Conservation (phyloP, 2,329 filamentous ascomycete species). For the Penicillium vulpinum region DNA sequence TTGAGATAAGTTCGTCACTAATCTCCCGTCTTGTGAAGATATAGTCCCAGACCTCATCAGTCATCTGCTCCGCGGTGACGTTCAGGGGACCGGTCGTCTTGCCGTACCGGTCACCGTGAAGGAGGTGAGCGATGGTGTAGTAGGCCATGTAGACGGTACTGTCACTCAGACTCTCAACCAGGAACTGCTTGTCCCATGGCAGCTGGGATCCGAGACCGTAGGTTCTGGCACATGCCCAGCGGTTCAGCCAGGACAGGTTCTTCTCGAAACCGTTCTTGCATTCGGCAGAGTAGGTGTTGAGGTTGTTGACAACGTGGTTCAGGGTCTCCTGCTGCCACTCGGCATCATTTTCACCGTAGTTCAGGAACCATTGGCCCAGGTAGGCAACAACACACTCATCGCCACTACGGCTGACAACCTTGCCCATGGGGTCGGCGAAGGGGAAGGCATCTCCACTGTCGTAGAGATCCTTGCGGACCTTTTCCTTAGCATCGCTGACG, state of each 20-base stretch:
- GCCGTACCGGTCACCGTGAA: constrained; percentile 87
- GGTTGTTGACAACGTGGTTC: constrained; percentile 67
- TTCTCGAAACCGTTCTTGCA: constrained; percentile 79
- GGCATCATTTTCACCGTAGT: constrained; percentile 81
- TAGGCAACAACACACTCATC: constrained; percentile 92
- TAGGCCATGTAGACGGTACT: constrained; percentile 79
- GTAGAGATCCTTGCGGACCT: constrained; percentile 76
- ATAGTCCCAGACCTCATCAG: constrained; percentile 94
- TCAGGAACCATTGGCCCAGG: constrained; percentile 96
- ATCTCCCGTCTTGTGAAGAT: constrained; percentile 77
- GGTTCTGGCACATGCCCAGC: constrained; percentile 91
- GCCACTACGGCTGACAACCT: constrained; percentile 83
- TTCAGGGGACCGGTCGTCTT: constrained; percentile 66
- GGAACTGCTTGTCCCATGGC: constrained; percentile 86
- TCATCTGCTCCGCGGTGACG: constrained; percentile 82
- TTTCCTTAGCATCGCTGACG: constrained; percentile 82
- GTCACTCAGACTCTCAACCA: constrained; percentile 90
- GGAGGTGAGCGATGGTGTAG: constrained; percentile 61
- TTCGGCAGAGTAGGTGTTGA: constrained; percentile 79
- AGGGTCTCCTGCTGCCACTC: constrained; percentile 78
- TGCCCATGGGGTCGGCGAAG: constrained; percentile 89
- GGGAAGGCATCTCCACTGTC: constrained; percentile 78
- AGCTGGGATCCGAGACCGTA: constrained; percentile 93
- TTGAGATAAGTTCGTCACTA: constrained; percentile 62
- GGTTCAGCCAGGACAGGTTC: constrained; percentile 87